phyloP scores from a whole-genome alignment of 176 grass and related monocot species.

The Lolium perenne region DNA sequence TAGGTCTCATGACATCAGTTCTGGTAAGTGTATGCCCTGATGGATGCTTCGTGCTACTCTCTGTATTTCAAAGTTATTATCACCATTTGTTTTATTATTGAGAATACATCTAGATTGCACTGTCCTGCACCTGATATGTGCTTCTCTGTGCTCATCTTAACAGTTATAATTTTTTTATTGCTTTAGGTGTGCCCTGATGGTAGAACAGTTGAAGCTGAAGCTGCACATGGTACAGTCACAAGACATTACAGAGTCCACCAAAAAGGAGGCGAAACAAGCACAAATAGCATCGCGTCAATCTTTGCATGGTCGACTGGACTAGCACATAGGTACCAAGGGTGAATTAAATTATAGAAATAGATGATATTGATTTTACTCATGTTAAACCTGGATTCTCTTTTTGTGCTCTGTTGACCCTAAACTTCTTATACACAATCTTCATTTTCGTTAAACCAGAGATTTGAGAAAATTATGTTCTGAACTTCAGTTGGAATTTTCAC shows the following conservation, averaged over 20 bases:
- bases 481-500: not conserved
- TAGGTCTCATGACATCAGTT: constrained; percentile 81
- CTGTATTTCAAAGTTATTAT: constrained; percentile 12
- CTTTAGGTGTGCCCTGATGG: constrained; percentile 76
- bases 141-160: constrained; percentile 8
- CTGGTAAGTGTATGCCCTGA: constrained; percentile 50
- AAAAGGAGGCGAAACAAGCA: constrained; percentile 82
- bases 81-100: constrained; percentile 8
- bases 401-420: not conserved
- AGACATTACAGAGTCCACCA: constrained; percentile 68
- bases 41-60: not conserved
- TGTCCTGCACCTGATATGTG: not conserved
- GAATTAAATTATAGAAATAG: constrained; percentile 3
- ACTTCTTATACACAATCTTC: not conserved
- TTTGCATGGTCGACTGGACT: constrained; percentile 80
- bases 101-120: constrained; percentile 4
- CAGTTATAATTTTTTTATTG: not conserved
- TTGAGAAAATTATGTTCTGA: not conserved
- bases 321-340: constrained; percentile 61
- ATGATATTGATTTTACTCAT: not conserved
- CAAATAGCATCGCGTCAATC: constrained; percentile 89
- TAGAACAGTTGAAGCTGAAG: constrained; percentile 84
- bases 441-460: not conserved
- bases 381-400: not conserved
- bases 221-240: constrained; percentile 83